Conservation (phyloP, 2,329 filamentous ascomycete species). For the Penicillium sp. region DNA sequence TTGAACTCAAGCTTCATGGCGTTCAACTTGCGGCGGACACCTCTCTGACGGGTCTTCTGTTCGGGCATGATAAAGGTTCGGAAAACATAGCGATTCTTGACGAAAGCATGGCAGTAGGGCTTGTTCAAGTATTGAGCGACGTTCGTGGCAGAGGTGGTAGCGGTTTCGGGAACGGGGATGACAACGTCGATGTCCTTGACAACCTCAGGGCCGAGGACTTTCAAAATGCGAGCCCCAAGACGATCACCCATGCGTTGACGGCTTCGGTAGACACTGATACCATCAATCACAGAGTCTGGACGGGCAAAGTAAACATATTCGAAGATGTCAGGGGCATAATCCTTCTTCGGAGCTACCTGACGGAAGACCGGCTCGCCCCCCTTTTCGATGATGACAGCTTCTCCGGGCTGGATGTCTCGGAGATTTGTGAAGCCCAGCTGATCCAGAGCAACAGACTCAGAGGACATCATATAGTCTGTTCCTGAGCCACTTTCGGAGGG, state of each 20-base stretch:
- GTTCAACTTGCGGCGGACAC: constrained; percentile 82
- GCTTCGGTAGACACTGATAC: constrained; percentile 77
- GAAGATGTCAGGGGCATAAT: constrained; percentile 79
- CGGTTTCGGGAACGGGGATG: constrained; percentile 78
- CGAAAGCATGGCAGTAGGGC: constrained; percentile 73
- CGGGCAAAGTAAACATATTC: constrained; percentile 84
- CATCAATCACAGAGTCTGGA: constrained; percentile 76
- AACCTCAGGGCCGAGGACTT: constrained; percentile 61
- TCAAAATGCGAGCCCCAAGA: constrained; percentile 66
- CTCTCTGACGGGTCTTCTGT: constrained; percentile 73
- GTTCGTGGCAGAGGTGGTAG: constrained; percentile 70
- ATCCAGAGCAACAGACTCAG: constrained; percentile 74
- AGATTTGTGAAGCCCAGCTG: constrained; percentile 76
- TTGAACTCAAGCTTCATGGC: constrained; percentile 81
- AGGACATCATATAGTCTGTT: constrained; percentile 84
- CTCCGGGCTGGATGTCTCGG: constrained; percentile 70
- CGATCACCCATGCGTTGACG: constrained; percentile 81
- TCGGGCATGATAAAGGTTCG: constrained; percentile 83
- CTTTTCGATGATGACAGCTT: constrained; percentile 81
- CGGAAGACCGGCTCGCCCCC: constrained; percentile 66
- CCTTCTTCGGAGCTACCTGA: constrained; percentile 62
- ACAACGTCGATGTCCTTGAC: constrained; percentile 72
- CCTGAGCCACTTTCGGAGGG: constrained; percentile 59
- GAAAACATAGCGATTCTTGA: constrained; percentile 87
- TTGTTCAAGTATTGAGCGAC: constrained; percentile 70